These are phyloP conservation scores for Wolfiporia cocos DNA, from an alignment of 1,284 basidiomycete genomes.

Conservation along the genomic window DNA sequence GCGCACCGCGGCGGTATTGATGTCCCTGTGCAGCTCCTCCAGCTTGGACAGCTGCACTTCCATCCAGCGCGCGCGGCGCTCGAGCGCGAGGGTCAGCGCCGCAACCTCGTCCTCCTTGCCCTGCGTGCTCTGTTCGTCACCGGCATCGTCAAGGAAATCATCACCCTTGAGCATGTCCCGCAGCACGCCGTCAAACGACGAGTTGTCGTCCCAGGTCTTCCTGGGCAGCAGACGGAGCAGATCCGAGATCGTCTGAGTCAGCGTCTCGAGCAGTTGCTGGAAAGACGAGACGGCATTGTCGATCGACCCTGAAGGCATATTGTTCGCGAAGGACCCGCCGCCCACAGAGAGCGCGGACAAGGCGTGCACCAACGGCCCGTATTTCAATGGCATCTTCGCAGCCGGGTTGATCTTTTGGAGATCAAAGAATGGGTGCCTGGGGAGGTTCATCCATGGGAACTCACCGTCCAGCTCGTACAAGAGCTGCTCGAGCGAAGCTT, in stretches of 20 bases:
- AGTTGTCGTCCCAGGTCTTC: constrained; percentile 82
- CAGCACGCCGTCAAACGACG: constrained; percentile 78
- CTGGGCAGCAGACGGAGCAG: constrained; percentile 74
- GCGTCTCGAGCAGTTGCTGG: constrained; percentile 76
- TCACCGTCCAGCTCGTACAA: constrained; percentile 58
- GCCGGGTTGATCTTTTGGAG: constrained; percentile 60
- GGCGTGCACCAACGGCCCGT: constrained; percentile 75
- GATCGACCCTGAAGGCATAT: constrained; percentile 74
- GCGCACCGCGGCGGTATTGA: constrained; percentile 78
- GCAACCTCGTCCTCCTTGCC: constrained; percentile 75
- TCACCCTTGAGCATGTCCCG: constrained; percentile 83
- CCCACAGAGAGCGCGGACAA: constrained; percentile 81
- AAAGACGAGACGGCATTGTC: constrained; percentile 83
- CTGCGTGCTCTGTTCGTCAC: constrained; percentile 41
- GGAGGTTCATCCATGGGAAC: constrained; percentile 56
- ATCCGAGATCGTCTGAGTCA: constrained; percentile 83
- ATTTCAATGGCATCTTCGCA: constrained; percentile 71
- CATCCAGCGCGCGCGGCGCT: constrained; percentile 84
- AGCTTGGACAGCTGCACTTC: constrained; percentile 80
- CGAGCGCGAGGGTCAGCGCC: constrained; percentile 72
- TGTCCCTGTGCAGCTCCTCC: constrained; percentile 79
- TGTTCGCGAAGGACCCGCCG: constrained; percentile 76
- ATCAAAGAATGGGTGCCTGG: constrained; percentile 71
- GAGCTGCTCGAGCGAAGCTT: constrained; percentile 51
- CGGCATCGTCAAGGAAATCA: constrained; percentile 71